These are phyloP conservation scores for Russula dissimulans DNA, from an alignment of 768 basidiomycete species.

Conservation along the genomic window DNA sequence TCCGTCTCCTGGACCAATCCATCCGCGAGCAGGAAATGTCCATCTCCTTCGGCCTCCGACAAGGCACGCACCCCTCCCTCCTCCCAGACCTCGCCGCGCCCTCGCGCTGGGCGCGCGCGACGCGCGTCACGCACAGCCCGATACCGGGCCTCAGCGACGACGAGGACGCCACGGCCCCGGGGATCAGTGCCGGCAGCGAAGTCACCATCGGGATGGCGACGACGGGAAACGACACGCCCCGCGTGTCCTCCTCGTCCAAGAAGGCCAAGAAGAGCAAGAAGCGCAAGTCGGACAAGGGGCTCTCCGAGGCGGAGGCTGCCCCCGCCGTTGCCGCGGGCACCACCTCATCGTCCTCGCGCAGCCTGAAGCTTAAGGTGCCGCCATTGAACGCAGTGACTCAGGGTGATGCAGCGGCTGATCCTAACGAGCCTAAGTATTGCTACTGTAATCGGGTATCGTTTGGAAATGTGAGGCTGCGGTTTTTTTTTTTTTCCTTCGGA, in stretches of 20 bases:
- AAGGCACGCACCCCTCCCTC: conserved; percentile 46
- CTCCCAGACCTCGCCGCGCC: conserved; percentile 53
- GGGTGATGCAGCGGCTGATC: conserved; percentile 21
- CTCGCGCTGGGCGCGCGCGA: conserved; percentile 40
- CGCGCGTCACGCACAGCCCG: conserved; percentile 36
- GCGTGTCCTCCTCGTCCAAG: conserved; percentile 8
- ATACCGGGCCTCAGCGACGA: conserved; percentile 26
- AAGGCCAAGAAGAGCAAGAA: conserved; percentile 21
- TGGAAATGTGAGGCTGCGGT: conserved; percentile 50
- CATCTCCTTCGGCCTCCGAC: conserved; percentile 43
- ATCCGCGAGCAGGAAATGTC: conserved; percentile 52
- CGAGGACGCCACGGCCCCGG: neutral
- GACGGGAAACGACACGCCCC: conserved; percentile 1
- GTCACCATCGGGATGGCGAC: conserved; percentile 12
- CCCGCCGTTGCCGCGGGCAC: neutral
- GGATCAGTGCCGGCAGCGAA: conserved; percentile 8
- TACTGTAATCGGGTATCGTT: conserved; percentile 73
- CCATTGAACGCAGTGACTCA: conserved; percentile 19
- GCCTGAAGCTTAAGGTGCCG: conserved; percentile 32
- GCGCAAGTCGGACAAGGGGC: conserved; percentile 21
- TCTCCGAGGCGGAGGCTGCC: neutral
- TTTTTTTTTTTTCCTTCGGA: too few species aligned
- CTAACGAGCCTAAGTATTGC: conserved; percentile 57
- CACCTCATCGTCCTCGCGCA: conserved; percentile 10
- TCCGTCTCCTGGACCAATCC: conserved; percentile 68